Evolutionary conservation across 176 grass and related monocot genomes (phyloP), one percentile per base, ranked within the genome.

Genomic region (Lolium rigidum): DNA sequence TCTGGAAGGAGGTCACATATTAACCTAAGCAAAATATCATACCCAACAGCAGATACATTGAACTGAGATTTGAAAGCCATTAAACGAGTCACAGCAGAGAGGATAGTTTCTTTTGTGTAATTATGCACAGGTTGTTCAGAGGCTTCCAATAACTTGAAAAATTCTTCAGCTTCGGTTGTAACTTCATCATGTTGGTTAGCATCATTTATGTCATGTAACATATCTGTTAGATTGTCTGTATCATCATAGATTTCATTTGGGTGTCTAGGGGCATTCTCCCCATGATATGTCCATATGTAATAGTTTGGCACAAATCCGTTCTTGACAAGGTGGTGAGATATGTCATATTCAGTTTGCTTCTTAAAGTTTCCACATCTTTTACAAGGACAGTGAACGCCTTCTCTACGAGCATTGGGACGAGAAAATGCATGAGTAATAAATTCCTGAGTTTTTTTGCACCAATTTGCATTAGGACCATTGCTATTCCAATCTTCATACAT

Each of bases 401-500:
- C 56, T 10, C 57, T 79, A 46, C 1, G 11, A 62, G 38, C 77
- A 79, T 62, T 79, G 8, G 51, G 38, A 25, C 2, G 56, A 11
- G 77, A 79, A 79, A 79, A 47, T 6, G 77, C 77, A 4, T 15
- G 38, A 17, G 2, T 62, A 2, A 62, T 20, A 47, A 79, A 79
- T 47, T 79, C 38, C 8, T 63, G 57, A 46, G 57, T 20, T 16
- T 62, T 79, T 25, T 44, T 62, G 37, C 57, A 79, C 77, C 57
- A 79, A 47, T 79, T 79, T 62, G 56, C 37, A 46, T 61, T 79
- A 62, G 37, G 77, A 46, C n/a, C 77, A 17, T 4, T 62, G 11
- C 4, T 44, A 24, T 39, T 79, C 38, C 56, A 79, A 62, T 79
- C 77, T 61, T 62, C 77, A 79, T 47, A 79, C 57, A 79, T 79